Base-by-base conservation (phyloP, 352 stramenopile species). In the Globisporangium nunn region DNA sequence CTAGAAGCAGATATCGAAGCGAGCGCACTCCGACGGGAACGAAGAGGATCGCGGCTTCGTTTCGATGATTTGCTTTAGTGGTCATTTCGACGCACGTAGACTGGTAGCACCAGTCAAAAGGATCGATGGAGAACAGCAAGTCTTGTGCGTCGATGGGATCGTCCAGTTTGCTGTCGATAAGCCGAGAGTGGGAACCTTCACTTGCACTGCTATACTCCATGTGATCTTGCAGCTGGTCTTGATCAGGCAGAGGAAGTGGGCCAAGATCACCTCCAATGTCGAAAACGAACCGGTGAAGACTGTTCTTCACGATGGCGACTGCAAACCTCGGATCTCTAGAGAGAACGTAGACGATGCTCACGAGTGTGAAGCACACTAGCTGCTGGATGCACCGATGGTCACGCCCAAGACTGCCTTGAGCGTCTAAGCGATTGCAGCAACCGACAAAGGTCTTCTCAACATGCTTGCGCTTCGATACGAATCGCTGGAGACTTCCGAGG, bases 31-130 rank as follows among this genome's bases (percentile, higher is more conserved):
- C 77, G 23, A 81, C 46, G 0, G 79, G 79, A 12, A 82, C 40
- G 23, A 82, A 56, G 49, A 78, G 84, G 0, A 60, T 17, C 8
- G 46, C 11, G 7, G 41, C n/a, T 31, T 45, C 31, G 33, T 58
- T 23, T 23, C 23, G 23, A 23, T 23, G 23, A 1, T 23, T 23
- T 23, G 23, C 6, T 61, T 31, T 4, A 11, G 52, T 17, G 54
- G 30, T 41, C 15, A 74, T 59, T 15, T 39, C 50, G 45, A 30
- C 58, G 17, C 63, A 83, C 17, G 74, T 50, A 18, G 70, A 44
- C 15, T 72, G 59, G 37, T 68, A 78, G 45, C 68, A 74, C 79
- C 79, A 89, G 56, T 89, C 71, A 28, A 88, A 87, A 4, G 77
- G 67, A 43, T 88, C 79, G 4, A 89, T 54, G 0, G 60, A 46